These are phyloP conservation scores for Euphorbia schlechtendalii DNA, from an alignment of 441 rosid species.

Conservation along the genomic window DNA sequence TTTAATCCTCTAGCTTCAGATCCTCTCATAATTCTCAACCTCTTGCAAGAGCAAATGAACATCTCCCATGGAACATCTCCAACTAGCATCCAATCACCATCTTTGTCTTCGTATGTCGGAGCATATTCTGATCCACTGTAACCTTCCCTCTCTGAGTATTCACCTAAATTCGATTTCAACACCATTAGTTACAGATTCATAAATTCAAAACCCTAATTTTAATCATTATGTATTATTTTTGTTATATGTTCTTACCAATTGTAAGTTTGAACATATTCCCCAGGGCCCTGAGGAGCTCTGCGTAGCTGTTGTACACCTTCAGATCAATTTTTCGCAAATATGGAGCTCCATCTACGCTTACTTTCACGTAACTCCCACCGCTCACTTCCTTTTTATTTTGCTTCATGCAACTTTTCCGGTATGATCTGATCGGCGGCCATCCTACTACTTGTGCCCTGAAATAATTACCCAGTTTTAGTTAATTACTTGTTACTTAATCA, in stretches of 20 bases:
- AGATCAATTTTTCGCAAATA: slow-evolving; percentile 78
- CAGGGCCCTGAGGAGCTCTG: slow-evolving; percentile 53
- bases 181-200: background rate
- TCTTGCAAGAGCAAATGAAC: slow-evolving; percentile 73
- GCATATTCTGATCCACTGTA: slow-evolving; percentile 67
- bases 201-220: background rate
- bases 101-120: slow-evolving; percentile 84
- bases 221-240: background rate
- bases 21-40: slow-evolving; percentile 71
- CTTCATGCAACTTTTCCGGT: slow-evolving; percentile 49
- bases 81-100: slow-evolving; percentile 91
- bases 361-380: slow-evolving; percentile 53
- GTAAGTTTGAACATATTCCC: slow-evolving; percentile 70
- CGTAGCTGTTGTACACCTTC: slow-evolving; percentile 47
- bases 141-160: slow-evolving; percentile 73
- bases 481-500: background rate
- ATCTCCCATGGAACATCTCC: slow-evolving; percentile 92
- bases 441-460: slow-evolving; percentile 75
- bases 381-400: slow-evolving; percentile 37
- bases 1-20: slow-evolving; percentile 29
- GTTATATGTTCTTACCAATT: slow-evolving; percentile 29
- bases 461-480: background rate
- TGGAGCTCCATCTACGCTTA: slow-evolving; percentile 86
- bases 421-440: slow-evolving; percentile 81
- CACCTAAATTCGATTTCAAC: slow-evolving; percentile 29